Evolutionary conservation across 352 stramenopile species (phyloP), one percentile per base, ranked within the genome.

Genomic region (Globisporangium barbulae): DNA sequence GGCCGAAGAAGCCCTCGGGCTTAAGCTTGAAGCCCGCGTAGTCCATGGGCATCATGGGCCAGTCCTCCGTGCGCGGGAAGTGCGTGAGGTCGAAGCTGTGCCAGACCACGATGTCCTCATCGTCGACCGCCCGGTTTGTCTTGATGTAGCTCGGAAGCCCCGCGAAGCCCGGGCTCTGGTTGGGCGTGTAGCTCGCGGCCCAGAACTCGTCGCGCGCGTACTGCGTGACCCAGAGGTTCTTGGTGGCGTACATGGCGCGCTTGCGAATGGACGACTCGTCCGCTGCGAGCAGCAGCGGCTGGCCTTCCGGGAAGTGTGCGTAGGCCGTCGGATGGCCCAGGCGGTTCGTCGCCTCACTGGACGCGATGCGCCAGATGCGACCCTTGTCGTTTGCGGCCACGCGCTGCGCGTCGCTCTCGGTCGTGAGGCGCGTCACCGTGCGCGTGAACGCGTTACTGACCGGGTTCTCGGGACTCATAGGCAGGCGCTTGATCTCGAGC

Each of bases 31-130:
- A 93, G 33, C 74, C 74, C 17, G 81, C 78, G 35, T 76, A 79
- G 70, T 94, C 85, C 42, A 84, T 83, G 7, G 79, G 80, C 84
- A 95, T 93, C 28, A 93, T 72, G 28, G 84, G 84, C 72, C 81
- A 89, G 70, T 89, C 82, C 72, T 94, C 85, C 0, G 75, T 69
- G 13, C 81, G 74, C 37, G 85, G 80, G 42, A 92, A 81, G 68
- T 94, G 81, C 25, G 74, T 81, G 4, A 91, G 71, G 0, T 80
- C 85, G 61, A 94, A 94, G 39, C 76, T 78, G 67, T 91, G 81
- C 83, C 85, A 93, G 12, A 91, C 56, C 25, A 93, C 79, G 56
- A 93, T 72, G 60, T 91, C 79, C 56, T 89, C 75, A 33, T 75
- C 80, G 48, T 85, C 67, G 1, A 93, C 64, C 15, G 66, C 70